Evolutionary conservation across 23 red algal genomes (phyloP).

Genomic region (Agarophyton chilense): DNA sequence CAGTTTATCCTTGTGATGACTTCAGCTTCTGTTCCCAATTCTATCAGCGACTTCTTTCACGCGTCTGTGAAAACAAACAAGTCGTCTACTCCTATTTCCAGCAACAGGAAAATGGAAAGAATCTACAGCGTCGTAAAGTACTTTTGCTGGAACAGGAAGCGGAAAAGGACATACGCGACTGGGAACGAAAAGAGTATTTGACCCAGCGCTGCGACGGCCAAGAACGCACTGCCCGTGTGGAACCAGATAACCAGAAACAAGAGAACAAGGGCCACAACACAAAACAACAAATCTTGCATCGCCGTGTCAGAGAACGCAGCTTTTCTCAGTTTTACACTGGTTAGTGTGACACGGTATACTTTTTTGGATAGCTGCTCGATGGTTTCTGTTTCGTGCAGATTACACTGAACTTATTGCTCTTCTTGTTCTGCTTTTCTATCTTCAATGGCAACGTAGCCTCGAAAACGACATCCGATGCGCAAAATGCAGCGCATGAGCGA

Average conservation of each 20-base stretch:
- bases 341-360: background rate
- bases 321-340: background rate
- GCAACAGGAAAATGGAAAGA: conserved; percentile 70
- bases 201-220: conserved; percentile 56
- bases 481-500: conserved; percentile 29
- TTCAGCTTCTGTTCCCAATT: conserved; percentile 24
- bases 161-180: conserved; percentile 55
- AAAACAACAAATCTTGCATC: conserved; percentile 44
- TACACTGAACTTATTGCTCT: conserved; percentile 11
- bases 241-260: conserved; percentile 68
- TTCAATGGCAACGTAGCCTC: background rate
- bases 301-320: conserved; percentile 18
- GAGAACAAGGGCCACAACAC: conserved; percentile 52
- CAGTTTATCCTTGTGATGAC: conserved; percentile 44
- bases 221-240: conserved; percentile 57
- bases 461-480: conserved; percentile 14
- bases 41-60: conserved; percentile 67
- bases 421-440: conserved; percentile 5
- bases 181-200: conserved; percentile 82
- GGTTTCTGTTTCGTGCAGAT: background rate
- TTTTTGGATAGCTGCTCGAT: background rate
- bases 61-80: conserved; percentile 82
- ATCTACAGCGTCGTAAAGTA: conserved; percentile 72
- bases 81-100: conserved; percentile 77
- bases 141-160: conserved; percentile 63